These are phyloP conservation scores for Metschnikowia borealis DNA, from an alignment of 805 yeast genomes.

Conservation along the genomic window DNA sequence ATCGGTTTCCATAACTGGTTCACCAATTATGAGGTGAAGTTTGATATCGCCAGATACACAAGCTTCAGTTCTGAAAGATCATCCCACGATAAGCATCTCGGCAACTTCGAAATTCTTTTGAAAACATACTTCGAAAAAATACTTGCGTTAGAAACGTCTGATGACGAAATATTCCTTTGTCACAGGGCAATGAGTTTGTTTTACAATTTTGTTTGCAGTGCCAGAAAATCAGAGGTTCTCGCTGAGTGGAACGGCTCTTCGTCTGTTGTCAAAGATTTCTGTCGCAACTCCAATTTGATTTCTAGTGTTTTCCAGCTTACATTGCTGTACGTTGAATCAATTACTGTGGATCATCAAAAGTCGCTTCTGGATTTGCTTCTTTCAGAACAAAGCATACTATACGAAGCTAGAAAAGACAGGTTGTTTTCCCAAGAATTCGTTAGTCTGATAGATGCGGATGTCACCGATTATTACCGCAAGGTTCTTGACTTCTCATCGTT, in stretches of 20 bases:
- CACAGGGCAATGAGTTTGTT: slow-evolving; percentile 17
- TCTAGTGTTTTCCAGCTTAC: background rate
- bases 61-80: background rate
- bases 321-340: background rate
- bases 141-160: background rate
- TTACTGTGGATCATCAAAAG: background rate
- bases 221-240: slow-evolving; percentile 21
- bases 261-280: slow-evolving; percentile 1
- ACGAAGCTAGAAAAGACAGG: background rate
- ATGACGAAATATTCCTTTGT: background rate
- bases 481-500: slow-evolving; percentile 9
- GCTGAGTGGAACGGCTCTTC: slow-evolving; percentile 7
- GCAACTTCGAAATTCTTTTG: background rate
- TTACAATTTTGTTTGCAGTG: slow-evolving; percentile 25
- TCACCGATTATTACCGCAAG: slow-evolving; percentile 22
- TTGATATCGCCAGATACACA: slow-evolving; percentile 4
- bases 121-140: background rate
- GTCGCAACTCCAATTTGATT: slow-evolving; percentile 2
- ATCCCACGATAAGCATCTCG: background rate
- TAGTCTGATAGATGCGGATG: slow-evolving; percentile 4
- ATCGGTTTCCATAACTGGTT: slow-evolving; percentile 36
- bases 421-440: slow-evolving; percentile 22
- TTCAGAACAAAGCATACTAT: background rate
- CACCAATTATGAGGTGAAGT: slow-evolving; percentile 13
- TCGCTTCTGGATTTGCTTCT: background rate